Evolutionary conservation across 805 yeast species (phyloP).

Genomic region (Candida manassasensis): DNA sequence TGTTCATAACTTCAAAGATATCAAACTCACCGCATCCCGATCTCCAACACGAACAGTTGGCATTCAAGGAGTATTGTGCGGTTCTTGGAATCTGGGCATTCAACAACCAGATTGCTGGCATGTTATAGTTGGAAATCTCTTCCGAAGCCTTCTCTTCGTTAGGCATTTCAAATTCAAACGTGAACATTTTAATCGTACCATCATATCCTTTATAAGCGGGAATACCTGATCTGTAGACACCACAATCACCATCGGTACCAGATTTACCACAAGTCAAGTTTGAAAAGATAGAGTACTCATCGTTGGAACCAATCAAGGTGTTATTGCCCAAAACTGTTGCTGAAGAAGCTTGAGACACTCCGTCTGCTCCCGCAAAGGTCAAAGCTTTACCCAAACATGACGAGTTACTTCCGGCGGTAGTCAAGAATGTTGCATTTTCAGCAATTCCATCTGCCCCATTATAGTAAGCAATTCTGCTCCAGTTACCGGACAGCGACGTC

Average conservation of each 20-base stretch:
- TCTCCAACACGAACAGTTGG: constrained; percentile 71
- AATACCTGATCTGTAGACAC: constrained; percentile 69
- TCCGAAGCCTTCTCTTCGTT: constrained; percentile 37
- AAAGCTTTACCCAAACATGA: constrained; percentile 67
- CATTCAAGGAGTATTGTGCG: constrained; percentile 58
- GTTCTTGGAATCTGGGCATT: constrained; percentile 74
- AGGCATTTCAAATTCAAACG: constrained; percentile 69
- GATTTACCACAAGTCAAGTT: constrained; percentile 53
- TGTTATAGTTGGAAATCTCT: constrained; percentile 41
- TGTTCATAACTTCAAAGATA: constrained; percentile 68
- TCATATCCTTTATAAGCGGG: constrained; percentile 71
- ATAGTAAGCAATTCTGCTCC: constrained; percentile 61
- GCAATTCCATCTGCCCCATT: constrained; percentile 45
- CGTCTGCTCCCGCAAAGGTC: constrained; percentile 57
- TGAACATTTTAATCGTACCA: constrained; percentile 65
- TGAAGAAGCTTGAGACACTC: constrained; percentile 40
- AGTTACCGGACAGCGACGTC: constrained; percentile 35
- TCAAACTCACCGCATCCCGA: constrained; percentile 80
- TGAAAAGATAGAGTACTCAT: constrained; percentile 59
- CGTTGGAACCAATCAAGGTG: constrained; percentile 49
- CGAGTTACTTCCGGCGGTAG: constrained; percentile 55
- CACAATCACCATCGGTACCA: constrained; percentile 57
- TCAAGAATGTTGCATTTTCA: constrained; percentile 64
- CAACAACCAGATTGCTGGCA: constrained; percentile 77
- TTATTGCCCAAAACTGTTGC: constrained; percentile 47